Base-by-base conservation (phyloP, 495 filamentous ascomycete genomes). In the Xylaria grammica region DNA sequence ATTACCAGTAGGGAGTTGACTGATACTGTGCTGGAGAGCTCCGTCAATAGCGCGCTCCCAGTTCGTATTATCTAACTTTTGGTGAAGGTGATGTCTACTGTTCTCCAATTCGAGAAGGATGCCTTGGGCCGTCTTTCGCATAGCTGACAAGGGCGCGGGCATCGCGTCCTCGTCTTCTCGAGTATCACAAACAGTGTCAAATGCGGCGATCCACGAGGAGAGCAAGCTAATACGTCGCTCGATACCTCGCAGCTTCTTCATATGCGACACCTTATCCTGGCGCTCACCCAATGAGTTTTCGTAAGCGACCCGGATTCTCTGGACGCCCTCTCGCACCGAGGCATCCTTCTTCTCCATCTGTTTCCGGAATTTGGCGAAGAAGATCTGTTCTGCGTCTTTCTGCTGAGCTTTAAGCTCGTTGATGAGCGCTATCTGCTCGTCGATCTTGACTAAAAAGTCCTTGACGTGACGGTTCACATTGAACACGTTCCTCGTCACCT, bases 391-490 rank as follows among this genome's bases (percentile, higher is more conserved):
- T n/a, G 87, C 87, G 61, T 98, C 91, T 75, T 91, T 97, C 70
- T 96, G 91, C 70, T 97, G 92, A 20, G 88, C 88, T 74, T 94
- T 94, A 57, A 99, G 85, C 71, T 97, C 93, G 70, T 96, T 96
- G 71, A 97, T 97, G 70, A 96, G 76, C 13, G 86, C 88, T 84
- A 94, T 91, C 74, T 97, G 94, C 80, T 97, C 93, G 72, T 97
- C 93, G 52, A 81, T 97, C 84, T 97, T 97, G 79, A 96, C 92
- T 72, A 97, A 75, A 79, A 94, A 97, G 75, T 97, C 94, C 80
- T 98, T 99, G 53, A 99, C 95, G 79, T 99, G 95, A 55, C 95
- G 90, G 73, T 99, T 98, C 67, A 99, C 96, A 72, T 99, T 99
- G 81, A 95, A 98, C 1, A 97, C 96, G 73, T 99, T 99, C 67